Base-by-base conservation (phyloP, 164 flowering plant species). In the Vitis amurensis region DNA sequence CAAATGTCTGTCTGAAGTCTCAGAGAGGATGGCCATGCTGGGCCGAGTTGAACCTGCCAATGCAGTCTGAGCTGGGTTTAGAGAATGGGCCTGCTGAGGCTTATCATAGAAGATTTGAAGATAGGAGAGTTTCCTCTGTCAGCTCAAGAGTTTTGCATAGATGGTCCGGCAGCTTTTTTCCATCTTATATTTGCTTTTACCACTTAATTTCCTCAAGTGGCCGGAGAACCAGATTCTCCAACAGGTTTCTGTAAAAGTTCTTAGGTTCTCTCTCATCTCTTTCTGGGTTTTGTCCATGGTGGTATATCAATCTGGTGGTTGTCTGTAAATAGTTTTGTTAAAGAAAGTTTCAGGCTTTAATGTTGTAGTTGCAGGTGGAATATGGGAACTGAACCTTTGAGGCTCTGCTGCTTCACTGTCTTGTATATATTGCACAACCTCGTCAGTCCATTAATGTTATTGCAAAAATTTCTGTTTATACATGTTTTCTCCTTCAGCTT, bases 1-100 rank as follows among this genome's bases (percentile, higher is more conserved):
- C 71, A 85, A 83, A 67, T 84, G 88, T 0, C 62, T 89, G 71
- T 80, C 87, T 29, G 88, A 87, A 64, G 85, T 87, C 48, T 87
- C 89, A 1, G 88, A 89, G 81, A 87, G 87, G 71, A 87, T 87
- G 90, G 87, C 85, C 51, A 79, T 75, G 76, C 84, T 70, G 70
- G 84, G 67, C 71, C 67, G 63, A 23, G 57, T 72, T 10, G 77
- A 72, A 52, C 66, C 75, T 15, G 59, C 72, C 58, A 74, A 69
- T 50, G 13, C 53, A 56, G 59, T n/a, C 70, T 63, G 50, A 72
- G 48, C 30, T 13, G 30, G 70, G 2, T 37, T 44, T 0, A 47
- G 10, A 51, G 49, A 14, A 3, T 23, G 2, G 27, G 4, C 8
- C 16, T 1, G 23, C 55, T 11, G 12, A 53, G 14, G 16, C 2